Evolutionary conservation across 768 basidiomycete species (phyloP).

Genomic region (Lyophyllum atratum): DNA sequence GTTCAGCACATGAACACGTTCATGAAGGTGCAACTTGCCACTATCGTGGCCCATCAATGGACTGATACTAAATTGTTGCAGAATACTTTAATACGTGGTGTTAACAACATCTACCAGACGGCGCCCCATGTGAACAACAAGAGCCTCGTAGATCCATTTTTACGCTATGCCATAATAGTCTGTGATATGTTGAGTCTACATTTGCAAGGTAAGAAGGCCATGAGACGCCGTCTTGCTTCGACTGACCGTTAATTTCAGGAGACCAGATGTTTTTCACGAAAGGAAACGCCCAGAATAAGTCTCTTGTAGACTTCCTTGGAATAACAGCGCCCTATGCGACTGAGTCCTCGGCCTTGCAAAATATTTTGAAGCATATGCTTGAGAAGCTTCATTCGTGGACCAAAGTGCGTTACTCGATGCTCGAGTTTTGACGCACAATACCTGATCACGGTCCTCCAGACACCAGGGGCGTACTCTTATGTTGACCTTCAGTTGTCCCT

Average conservation of each 20-base stretch:
- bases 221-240: neutral
- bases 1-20: slow-evolving; percentile 27
- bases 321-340: neutral
- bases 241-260: slow-evolving; percentile 8
- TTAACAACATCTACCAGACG: slow-evolving; percentile 24
- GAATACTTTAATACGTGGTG: slow-evolving; percentile 28
- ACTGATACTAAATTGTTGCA: neutral
- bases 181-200: slow-evolving; percentile 24
- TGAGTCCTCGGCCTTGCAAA: neutral
- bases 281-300: slow-evolving; percentile 7
- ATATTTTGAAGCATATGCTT: neutral
- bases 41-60: neutral
- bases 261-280: slow-evolving; percentile 27
- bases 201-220: slow-evolving; percentile 20
- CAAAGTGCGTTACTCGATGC: neutral
- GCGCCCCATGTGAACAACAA: slow-evolving; percentile 16
- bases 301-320: slow-evolving; percentile 16
- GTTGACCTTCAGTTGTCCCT: slow-evolving; percentile 2
- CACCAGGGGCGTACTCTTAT: slow-evolving; percentile 5
- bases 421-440: neutral
- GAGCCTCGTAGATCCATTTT: slow-evolving; percentile 18
- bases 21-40: slow-evolving; percentile 24
- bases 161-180: slow-evolving; percentile 24
- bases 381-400: slow-evolving; percentile 1
- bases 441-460: neutral